phyloP scores from a whole-genome alignment of 257 asterid species.

The Fraxinus cuspidata region DNA sequence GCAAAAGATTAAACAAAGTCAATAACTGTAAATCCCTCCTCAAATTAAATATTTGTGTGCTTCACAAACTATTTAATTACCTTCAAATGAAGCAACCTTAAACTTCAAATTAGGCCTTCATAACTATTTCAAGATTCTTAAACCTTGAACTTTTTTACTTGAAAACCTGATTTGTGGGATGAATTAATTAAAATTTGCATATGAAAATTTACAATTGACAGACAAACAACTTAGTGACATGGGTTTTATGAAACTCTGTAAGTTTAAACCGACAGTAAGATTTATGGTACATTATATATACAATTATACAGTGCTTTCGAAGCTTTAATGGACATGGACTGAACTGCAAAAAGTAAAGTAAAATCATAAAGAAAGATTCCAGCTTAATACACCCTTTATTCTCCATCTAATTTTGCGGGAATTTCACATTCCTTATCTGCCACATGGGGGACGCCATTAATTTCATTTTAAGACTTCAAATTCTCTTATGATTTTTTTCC shows the following conservation, averaged over 20 bases:
- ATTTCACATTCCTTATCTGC: slow-evolving; percentile 29
- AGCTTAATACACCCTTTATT: slow-evolving; percentile 42
- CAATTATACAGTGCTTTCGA: slow-evolving; percentile 24
- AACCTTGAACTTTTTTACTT: too few relatives aligned
- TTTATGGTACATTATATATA: slow-evolving; percentile 21
- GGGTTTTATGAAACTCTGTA: slow-evolving; percentile 26
- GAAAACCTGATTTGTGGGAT: slow-evolving; percentile 12
- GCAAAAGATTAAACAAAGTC: background rate
- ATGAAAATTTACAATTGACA: slow-evolving; percentile 21
- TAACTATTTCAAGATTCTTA: background rate
- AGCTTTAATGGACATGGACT: slow-evolving; percentile 35
- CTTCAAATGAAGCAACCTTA: slow-evolving; percentile 51
- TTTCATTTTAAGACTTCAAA: background rate
- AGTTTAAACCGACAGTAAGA: slow-evolving; percentile 12
- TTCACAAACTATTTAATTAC: slow-evolving; percentile 11
- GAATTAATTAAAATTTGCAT: slow-evolving; percentile 7
- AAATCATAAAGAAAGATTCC: slow-evolving; percentile 46
- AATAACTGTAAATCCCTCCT: background rate
- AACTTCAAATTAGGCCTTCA: slow-evolving; percentile 30
- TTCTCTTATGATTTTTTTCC: background rate
- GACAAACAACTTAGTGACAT: slow-evolving; percentile 26
- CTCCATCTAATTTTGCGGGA: background rate
- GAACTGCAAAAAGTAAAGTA: slow-evolving; percentile 31
- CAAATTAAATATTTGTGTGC: background rate
- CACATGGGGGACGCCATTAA: slow-evolving; percentile 11